Percentiles rank a stretch among this genome's conserved stretches.
phyloP scores from a whole-genome alignment of 2,329 filamentous ascomycete genomes.

The Fusarium metavorans region DNA sequence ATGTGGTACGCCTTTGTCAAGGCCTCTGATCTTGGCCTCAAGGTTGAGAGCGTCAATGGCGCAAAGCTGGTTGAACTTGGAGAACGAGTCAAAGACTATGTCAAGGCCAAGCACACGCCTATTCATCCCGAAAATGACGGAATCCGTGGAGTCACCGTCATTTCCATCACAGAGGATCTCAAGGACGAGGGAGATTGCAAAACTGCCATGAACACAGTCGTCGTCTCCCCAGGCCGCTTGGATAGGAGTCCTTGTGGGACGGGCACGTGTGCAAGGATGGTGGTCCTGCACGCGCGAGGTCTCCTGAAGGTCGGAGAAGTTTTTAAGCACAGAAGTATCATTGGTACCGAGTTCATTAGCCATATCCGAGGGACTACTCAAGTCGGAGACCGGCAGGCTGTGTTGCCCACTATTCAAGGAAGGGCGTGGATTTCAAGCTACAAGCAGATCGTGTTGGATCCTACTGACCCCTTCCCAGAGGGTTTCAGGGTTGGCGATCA shows the following conservation, averaged over 20 bases:
- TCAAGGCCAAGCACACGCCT: constrained; percentile 50
- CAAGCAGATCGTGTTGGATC: constrained; percentile 57
- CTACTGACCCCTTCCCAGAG: constrained; percentile 18
- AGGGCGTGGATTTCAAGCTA: constrained; percentile 60
- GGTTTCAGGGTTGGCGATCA: neutral
- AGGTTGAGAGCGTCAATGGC: constrained; percentile 45
- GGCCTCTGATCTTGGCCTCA: constrained; percentile 48
- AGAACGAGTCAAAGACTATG: constrained; percentile 55
- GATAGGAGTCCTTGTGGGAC: constrained; percentile 61
- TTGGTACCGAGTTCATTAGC: constrained; percentile 56
- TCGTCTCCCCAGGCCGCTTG: constrained; percentile 58
- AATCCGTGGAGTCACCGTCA: constrained; percentile 55
- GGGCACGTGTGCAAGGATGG: constrained; percentile 58
- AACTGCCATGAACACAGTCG: constrained; percentile 53
- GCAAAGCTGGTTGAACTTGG: constrained; percentile 55
- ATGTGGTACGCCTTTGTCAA: constrained; percentile 60
- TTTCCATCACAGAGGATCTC: constrained; percentile 53
- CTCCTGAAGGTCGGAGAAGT: constrained; percentile 51
- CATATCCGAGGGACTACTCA: constrained; percentile 53
- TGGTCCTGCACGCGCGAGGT: constrained; percentile 56
- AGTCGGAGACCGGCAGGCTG: constrained; percentile 54
- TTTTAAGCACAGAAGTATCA: constrained; percentile 56
- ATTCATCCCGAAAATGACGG: constrained; percentile 57
- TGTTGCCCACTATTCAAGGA: constrained; percentile 57
- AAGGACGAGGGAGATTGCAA: constrained; percentile 40